A percentile compares a stretch with the other conserved stretches of the same genome.
These are phyloP conservation scores for Microbotryum saponariae DNA, from an alignment of 1,284 basidiomycete species.

Conservation along the genomic window DNA sequence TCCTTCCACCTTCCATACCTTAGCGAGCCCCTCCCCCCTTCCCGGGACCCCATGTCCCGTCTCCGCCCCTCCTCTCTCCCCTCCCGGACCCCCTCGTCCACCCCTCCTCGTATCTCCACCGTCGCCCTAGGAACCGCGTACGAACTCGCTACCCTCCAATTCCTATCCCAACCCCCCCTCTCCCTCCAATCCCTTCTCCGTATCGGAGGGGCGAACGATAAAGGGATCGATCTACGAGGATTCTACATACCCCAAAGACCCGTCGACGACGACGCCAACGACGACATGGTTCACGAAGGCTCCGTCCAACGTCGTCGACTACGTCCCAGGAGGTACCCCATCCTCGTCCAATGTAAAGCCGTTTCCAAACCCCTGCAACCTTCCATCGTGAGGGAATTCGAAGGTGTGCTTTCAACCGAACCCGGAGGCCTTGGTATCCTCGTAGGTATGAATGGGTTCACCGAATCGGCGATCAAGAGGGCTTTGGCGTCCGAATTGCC, in stretches of 20 bases:
- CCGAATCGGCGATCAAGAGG: constrained; percentile 1
- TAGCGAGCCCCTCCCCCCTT: no score
- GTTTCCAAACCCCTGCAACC: constrained; percentile 13
- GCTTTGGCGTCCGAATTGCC: constrained; percentile 6
- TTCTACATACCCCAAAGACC: background rate
- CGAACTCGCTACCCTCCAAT: constrained; percentile 6
- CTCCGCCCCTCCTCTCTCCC: background rate
- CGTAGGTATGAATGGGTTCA: constrained; percentile 17
- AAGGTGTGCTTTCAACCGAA: constrained; percentile 12
- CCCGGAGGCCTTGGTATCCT: constrained; percentile 8
- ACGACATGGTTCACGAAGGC: no score
- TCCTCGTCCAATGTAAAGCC: constrained; percentile 30
- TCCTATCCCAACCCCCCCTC: constrained; percentile 3
- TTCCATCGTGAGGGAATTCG: constrained; percentile 23
- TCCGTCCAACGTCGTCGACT: no score
- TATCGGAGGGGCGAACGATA: constrained; percentile 23
- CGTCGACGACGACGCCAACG: no score
- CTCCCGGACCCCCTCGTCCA: no score
- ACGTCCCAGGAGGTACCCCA: background rate
- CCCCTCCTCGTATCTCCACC: constrained; percentile 1
- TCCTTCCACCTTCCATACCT: no score
- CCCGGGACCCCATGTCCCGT: no score
- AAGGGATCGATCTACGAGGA: constrained; percentile 27
- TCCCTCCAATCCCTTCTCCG: background rate
- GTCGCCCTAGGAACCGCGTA: constrained; percentile 16